Evolutionary conservation across 768 basidiomycete species (phyloP), one percentile per base, ranked within the genome.

Genomic region (Kwoniella europaea): DNA sequence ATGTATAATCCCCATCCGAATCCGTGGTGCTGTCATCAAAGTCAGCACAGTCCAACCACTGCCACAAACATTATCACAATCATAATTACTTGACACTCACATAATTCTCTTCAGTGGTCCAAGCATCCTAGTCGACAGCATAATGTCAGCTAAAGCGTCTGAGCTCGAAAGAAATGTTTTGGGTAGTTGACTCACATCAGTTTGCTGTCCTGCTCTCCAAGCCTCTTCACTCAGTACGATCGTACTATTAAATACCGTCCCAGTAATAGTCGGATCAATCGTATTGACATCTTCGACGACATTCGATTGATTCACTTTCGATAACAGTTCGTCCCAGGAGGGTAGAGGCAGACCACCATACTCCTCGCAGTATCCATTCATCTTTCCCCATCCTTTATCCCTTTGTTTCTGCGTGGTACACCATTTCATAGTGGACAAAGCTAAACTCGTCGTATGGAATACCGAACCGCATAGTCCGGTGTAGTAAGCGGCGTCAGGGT

Each of bases 1-100:
- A 76, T 59, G 35, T 76, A 76, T 35, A 76, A n/a, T n/a, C 50
- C 53, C 72, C 72, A 76, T 3, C 74, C 74, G 55, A 73, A 76
- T 1, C 69, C 69, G 52, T 76, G 74, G 55, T 76, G 74, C 71
- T 75, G 55, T 24, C 20, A 20, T n/a, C 10, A 13, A 43, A 27
- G 13, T 18, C 41, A 10, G 27, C 9, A 43, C 22, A 6, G 12
- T 15, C 54, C 4, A 43, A 16, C 10, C 1, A 35, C 50, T 12
- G 10, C 35, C 44, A n/a, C 4, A 15, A 43, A 35, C 4, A 35
- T 3, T 35, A 7, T 35, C 35, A 35, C 35, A 9, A 35, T 35
- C 35, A 35, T 35, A 9, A 35, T 35, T 1, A 35, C 35, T 35
- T 35, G 7, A 22, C 18, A 63, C 63, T 22, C 52, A 73, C 67